Percentiles rank a stretch among this genome's conserved stretches.
Conservation (phyloP, 2,329 filamentous ascomycete species). For the Lanzia echinophila region DNA sequence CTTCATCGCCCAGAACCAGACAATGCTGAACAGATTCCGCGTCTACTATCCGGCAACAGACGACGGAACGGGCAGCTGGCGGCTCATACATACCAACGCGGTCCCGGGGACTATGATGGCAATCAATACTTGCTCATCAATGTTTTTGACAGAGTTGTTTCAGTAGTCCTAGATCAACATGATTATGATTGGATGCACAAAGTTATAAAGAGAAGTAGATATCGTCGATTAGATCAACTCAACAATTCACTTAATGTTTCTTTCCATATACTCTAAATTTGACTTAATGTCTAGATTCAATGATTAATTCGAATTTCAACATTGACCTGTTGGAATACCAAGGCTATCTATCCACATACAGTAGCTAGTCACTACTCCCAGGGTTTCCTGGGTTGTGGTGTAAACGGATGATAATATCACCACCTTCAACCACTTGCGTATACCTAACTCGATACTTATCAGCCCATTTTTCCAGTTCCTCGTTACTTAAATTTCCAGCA, state of each 20-base stretch:
- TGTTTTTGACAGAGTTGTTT: background rate
- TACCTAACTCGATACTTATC: no score
- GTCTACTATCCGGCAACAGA: background rate
- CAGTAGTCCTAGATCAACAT: background rate
- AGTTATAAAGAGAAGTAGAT: background rate
- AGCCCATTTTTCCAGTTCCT: no score
- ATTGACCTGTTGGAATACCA: no score
- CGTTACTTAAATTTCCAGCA: background rate
- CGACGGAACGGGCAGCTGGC: background rate
- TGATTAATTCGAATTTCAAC: no score
- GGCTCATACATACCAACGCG: background rate
- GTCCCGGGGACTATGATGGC: background rate
- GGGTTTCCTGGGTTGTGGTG: background rate
- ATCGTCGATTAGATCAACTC: background rate
- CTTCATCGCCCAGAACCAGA: constrained; percentile 1
- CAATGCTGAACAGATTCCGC: background rate
- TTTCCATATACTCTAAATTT: no score
- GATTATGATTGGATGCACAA: background rate
- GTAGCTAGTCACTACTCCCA: background rate
- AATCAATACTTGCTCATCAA: background rate
- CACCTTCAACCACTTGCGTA: no score
- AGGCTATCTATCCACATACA: no score
- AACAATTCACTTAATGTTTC: no score
- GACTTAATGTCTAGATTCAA: no score
- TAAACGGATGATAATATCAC: no score